Conservation (phyloP, 805 yeast species). For the Wickerhamomyces canadensis region DNA sequence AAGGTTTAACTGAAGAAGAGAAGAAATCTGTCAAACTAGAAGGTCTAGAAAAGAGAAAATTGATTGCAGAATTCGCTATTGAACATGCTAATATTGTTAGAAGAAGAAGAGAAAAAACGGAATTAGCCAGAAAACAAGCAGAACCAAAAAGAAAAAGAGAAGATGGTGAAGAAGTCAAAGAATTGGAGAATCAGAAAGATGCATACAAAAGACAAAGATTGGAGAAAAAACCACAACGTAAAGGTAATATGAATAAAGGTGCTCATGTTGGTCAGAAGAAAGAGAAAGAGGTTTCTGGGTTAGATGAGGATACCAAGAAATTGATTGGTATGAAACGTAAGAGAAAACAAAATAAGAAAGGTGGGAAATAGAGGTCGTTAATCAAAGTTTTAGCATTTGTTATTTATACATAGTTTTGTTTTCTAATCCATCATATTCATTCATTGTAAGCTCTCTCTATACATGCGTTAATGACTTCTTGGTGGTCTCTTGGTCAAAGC, state of each 20-base stretch:
- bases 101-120: conserved; percentile 73
- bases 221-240: conserved; percentile 23
- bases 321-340: conserved; percentile 66
- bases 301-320: conserved; percentile 53
- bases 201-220: conserved; percentile 1
- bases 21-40: conserved; percentile 49
- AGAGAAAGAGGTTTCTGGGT: conserved; percentile 24
- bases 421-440: no score
- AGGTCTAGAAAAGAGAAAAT: conserved; percentile 53
- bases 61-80: conserved; percentile 92
- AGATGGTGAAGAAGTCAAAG: conserved; percentile 18
- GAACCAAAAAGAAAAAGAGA: conserved; percentile 25
- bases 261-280: conserved; percentile 21
- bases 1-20: conserved; percentile 69
- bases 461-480: conserved; percentile 49
- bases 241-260: conserved; percentile 42
- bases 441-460: not conserved
- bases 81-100: conserved; percentile 92
- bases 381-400: no score
- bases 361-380: conserved; percentile 11
- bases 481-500: conserved; percentile 65
- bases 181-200: conserved; percentile 11
- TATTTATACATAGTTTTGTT: not conserved
- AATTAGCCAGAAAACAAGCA: conserved; percentile 32
- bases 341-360: conserved; percentile 46